Percentiles rank a stretch among this genome's conserved stretches.
phyloP scores from a whole-genome alignment of 2,329 filamentous ascomycete species.

The Xylogone sp. region DNA sequence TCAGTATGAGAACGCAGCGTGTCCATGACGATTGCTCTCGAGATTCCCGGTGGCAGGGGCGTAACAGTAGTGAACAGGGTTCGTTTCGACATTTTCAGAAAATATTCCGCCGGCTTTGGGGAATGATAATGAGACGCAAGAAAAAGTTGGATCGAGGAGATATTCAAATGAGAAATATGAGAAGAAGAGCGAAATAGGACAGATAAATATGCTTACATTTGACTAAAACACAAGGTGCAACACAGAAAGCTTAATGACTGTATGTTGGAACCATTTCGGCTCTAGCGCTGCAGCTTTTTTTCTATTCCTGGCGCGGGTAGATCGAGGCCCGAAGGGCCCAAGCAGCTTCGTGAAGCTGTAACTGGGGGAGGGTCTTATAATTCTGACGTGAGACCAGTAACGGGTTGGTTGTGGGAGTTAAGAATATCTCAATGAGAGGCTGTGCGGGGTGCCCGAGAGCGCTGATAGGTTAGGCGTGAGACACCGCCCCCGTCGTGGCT shows the following conservation, averaged over 20 bases:
- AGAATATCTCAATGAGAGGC: neutral
- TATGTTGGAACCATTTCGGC: neutral
- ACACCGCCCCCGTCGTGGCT: neutral
- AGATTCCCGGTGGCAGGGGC: constrained; percentile 65
- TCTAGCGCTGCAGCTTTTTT: neutral
- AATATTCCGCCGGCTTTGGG: neutral
- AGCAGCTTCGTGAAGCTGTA: neutral
- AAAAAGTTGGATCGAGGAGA: neutral
- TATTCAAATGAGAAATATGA: neutral
- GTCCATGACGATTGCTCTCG: constrained; percentile 65
- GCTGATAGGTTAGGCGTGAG: neutral
- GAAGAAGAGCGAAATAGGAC: neutral
- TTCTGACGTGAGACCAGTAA: neutral
- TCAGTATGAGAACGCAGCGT: constrained; percentile 74
- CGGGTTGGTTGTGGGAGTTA: neutral
- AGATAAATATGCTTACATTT: neutral
- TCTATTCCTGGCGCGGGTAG: neutral
- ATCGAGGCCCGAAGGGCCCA: neutral
- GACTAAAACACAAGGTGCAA: no score
- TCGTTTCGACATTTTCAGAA: constrained; percentile 61
- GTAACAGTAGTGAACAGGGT: constrained; percentile 75
- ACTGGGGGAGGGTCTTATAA: neutral
- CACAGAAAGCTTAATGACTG: no score
- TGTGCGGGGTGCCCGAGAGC: neutral
- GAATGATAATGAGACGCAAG: neutral